Conservation (phyloP, 495 filamentous ascomycete species). For the Podospora australis region DNA sequence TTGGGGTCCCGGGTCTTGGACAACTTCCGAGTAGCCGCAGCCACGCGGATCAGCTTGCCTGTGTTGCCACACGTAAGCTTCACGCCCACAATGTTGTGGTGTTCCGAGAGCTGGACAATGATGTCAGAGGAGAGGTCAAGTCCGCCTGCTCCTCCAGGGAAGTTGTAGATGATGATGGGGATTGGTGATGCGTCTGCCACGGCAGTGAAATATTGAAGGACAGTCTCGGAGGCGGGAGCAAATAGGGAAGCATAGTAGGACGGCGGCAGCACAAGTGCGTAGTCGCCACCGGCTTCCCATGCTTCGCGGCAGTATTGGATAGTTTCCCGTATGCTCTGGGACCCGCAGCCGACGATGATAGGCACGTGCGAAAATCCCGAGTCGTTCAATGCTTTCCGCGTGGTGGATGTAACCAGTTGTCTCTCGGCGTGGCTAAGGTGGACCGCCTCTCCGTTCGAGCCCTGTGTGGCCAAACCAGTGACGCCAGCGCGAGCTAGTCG, state of each 20-base stretch:
- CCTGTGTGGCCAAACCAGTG: slow-evolving; percentile 75
- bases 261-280: slow-evolving; percentile 80
- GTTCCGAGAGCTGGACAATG: slow-evolving; percentile 64
- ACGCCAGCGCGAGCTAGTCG: slow-evolving; percentile 78
- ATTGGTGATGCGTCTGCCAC: slow-evolving; percentile 79
- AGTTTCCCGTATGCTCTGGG: slow-evolving; percentile 79
- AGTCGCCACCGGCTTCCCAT: slow-evolving; percentile 72
- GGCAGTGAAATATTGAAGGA: slow-evolving; percentile 67
- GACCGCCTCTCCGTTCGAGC: slow-evolving; percentile 87
- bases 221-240: slow-evolving; percentile 53
- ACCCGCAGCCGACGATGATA: slow-evolving; percentile 80
- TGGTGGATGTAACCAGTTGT: slow-evolving; percentile 66
- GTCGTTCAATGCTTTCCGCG: slow-evolving; percentile 66
- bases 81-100: slow-evolving; percentile 82
- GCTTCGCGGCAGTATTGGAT: slow-evolving; percentile 76
- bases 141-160: slow-evolving; percentile 72
- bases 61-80: slow-evolving; percentile 96
- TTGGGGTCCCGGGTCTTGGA: slow-evolving; percentile 61
- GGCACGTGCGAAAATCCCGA: slow-evolving; percentile 68
- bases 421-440: slow-evolving; percentile 71
- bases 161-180: slow-evolving; percentile 91
- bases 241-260: slow-evolving; percentile 72
- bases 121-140: slow-evolving; percentile 78
- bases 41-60: slow-evolving; percentile 79
- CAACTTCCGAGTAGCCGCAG: slow-evolving; percentile 67